Base-by-base conservation (phyloP, 371 early-diverging fungal species). In the Sporodiniella umbellata region DNA sequence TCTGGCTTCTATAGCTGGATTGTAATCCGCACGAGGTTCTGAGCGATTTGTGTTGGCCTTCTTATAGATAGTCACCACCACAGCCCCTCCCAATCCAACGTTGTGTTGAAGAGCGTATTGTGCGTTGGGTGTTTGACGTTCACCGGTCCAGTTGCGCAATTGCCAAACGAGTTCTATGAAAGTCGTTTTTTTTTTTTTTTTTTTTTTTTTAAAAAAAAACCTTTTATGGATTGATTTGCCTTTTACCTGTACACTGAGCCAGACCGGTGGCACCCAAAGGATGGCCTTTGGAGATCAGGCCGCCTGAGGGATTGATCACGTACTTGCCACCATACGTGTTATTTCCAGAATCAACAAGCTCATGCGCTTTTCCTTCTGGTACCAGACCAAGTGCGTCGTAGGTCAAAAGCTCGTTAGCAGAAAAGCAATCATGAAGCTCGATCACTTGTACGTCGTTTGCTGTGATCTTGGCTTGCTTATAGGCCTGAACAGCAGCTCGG, bases 341-440 rank as follows among this genome's bases (percentile, higher is more conserved):
- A 58, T 83, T 72, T 43, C 69, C 70, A 8, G 63, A 25, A 49
- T 82, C 84, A 42, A 84, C 70, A 56, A 84, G 58, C 25, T 72
- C 72, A 47, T 83, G 83, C 15, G 82, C 84, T 53, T 88, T 69
- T 15, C 89, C 89, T 2, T 70, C 72, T 40, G 75, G 64, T 53
- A 80, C 78, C 44, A 90, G 74, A 14, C 86, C 88, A 19, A 90
- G 78, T 31, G 87, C 83, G 63, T 89, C 91, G 60, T 88, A 88
- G 7, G 88, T 87, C 45, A 89, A 70, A 15, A 90, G 72, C 45
- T 89, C 90, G 62, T 90, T 90, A 40, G 87, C 85, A 17, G 86
- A 83, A 70, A 88, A 90, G 68, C 89, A 90, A 64, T 90, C 91
- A 61, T 90, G 91, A 33, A 90, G 69, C 56, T 90, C 91, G 39